phyloP scores from a whole-genome alignment of 768 basidiomycete species.

The Chalciporus piperatus region DNA sequence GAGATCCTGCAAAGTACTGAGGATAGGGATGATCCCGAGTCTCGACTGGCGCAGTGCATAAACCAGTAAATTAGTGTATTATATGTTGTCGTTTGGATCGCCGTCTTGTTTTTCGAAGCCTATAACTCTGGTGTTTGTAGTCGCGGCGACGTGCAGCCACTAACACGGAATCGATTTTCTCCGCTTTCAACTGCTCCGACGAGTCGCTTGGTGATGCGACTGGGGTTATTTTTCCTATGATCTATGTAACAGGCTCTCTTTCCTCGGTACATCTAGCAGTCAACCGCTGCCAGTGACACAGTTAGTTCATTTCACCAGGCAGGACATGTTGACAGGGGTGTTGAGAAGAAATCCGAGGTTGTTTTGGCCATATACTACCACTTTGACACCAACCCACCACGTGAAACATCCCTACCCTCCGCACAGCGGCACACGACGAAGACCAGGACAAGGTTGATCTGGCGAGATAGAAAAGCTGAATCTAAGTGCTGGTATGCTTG shows the following conservation, averaged over 20 bases:
- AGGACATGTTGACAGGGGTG: slow-evolving; percentile 16
- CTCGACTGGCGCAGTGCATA: slow-evolving; percentile 26
- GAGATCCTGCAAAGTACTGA: slow-evolving; percentile 23
- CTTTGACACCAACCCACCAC: slow-evolving; percentile 29
- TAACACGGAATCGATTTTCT: neutral
- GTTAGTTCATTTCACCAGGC: slow-evolving; percentile 21
- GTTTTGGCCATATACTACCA: slow-evolving; percentile 21
- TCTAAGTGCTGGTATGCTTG: slow-evolving; percentile 33
- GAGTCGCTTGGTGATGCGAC: neutral
- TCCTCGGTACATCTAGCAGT: slow-evolving; percentile 13
- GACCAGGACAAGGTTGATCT: slow-evolving; percentile 15
- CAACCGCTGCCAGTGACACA: slow-evolving; percentile 19
- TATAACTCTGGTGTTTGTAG: neutral
- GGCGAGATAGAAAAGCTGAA: slow-evolving; percentile 23
- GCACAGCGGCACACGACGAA: slow-evolving; percentile 23
- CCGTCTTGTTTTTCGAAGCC: neutral
- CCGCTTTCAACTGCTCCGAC: neutral
- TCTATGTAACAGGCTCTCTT: slow-evolving; percentile 23
- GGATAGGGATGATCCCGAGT: slow-evolving; percentile 27
- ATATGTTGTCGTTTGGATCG: neutral
- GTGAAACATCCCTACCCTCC: slow-evolving; percentile 23
- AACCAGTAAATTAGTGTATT: slow-evolving; percentile 21
- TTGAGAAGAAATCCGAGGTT: slow-evolving; percentile 27
- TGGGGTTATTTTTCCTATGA: slow-evolving; percentile 22
- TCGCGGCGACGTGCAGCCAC: too few relatives aligned